These are phyloP conservation scores for Candida buenavistaensis DNA, from an alignment of 1,139 yeast species.

Conservation along the genomic window DNA sequence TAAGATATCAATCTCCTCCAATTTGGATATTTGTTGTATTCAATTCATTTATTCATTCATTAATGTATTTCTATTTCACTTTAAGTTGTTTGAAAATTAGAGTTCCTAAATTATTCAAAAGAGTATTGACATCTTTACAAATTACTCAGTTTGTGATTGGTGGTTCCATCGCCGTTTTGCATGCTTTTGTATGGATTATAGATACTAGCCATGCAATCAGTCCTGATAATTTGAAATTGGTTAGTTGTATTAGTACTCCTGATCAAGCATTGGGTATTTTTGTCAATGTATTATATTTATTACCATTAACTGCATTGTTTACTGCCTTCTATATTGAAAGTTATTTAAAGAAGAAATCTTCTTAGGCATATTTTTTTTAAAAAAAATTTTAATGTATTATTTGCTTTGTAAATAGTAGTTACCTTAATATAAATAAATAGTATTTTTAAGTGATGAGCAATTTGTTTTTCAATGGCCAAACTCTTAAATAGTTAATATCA, in stretches of 20 bases:
- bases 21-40: slow-evolving; percentile 81
- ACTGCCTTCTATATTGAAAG: slow-evolving; percentile 71
- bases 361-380: too few relatives aligned
- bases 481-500: too few relatives aligned
- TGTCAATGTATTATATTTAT: slow-evolving; percentile 63
- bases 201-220: slow-evolving; percentile 38
- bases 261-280: slow-evolving; percentile 65
- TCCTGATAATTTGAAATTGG: slow-evolving; percentile 23
- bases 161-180: slow-evolving; percentile 65
- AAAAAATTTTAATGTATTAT: too few relatives aligned
- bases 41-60: slow-evolving; percentile 73
- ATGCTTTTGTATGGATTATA: slow-evolving; percentile 60
- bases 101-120: slow-evolving; percentile 61
- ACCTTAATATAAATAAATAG: too few relatives aligned
- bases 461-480: too few relatives aligned
- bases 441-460: too few relatives aligned
- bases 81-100: slow-evolving; percentile 60
- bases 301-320: slow-evolving; percentile 71
- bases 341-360: slow-evolving; percentile 36
- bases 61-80: slow-evolving; percentile 75
- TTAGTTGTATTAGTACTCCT: slow-evolving; percentile 57
- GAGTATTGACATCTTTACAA: slow-evolving; percentile 65
- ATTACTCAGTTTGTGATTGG: slow-evolving; percentile 72
- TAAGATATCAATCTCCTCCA: slow-evolving; percentile 70
- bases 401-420: too few relatives aligned